Conservation (phyloP, 225 moss, liverwort and hornwort genomes). For the Pseudoscleropodium purum region DNA sequence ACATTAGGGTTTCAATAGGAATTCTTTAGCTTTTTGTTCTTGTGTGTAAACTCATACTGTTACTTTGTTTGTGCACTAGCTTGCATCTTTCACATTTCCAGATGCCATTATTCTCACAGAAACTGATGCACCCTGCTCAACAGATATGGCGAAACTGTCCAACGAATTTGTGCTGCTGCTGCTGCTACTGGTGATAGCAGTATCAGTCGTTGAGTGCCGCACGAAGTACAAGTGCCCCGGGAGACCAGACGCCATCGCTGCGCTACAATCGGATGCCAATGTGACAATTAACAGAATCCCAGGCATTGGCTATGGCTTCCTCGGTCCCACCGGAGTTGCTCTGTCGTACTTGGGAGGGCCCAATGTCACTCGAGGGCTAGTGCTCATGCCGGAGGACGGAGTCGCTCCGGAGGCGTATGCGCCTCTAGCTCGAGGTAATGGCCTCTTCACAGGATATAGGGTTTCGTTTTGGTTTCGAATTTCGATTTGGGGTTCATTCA, state of each 20-base stretch:
- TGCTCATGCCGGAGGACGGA: slow-evolving; percentile 7
- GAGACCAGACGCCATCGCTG: not conserved
- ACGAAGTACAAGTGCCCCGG: not conserved
- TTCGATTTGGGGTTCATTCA: not conserved
- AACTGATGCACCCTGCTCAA: not conserved
- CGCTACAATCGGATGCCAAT: slow-evolving; percentile 4
- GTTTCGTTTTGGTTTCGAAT: not conserved
- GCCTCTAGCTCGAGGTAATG: slow-evolving; percentile 28
- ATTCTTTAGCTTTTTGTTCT: not conserved
- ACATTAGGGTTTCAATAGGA: not conserved
- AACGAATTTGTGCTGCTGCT: not conserved
- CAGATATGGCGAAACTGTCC: not conserved
- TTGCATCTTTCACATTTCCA: not conserved
- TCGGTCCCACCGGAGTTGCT: not conserved
- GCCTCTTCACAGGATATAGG: not conserved
- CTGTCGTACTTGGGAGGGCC: not conserved
- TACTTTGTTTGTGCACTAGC: not conserved
- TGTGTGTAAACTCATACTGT: not conserved
- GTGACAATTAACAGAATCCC: not conserved
- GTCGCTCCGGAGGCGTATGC: slow-evolving; percentile 36
- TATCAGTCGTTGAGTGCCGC: not conserved
- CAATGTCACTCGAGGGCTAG: not conserved
- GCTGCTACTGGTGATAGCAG: not conserved
- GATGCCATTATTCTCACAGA: not conserved
- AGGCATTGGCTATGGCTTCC: slow-evolving; percentile 17